phyloP scores from a whole-genome alignment of 2,329 filamentous ascomycete genomes.

The Zasmidium angulare region DNA sequence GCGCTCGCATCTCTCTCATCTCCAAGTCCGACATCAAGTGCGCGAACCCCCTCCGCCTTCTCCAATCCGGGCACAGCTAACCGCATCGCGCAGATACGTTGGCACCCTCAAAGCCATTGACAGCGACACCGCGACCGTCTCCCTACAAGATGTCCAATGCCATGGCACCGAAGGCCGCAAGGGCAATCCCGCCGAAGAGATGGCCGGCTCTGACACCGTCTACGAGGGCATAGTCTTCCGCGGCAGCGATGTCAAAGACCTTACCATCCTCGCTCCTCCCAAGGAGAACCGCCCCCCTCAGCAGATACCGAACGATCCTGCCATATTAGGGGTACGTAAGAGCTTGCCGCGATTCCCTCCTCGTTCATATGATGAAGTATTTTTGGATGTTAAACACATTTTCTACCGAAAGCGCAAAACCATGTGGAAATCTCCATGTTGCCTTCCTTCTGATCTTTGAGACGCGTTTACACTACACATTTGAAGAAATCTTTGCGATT shows the following conservation, averaged over 20 bases:
- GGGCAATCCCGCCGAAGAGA: constrained; percentile 75
- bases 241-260: constrained; percentile 96
- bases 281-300: constrained; percentile 71
- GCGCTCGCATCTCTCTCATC: constrained; percentile 92
- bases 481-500: constrained; percentile 2
- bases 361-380: constrained; percentile 79
- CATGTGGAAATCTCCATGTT: constrained; percentile 96
- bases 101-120: constrained; percentile 97
- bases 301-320: constrained; percentile 87
- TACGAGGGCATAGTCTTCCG: constrained; percentile 99
- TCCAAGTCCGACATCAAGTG: constrained; percentile 97
- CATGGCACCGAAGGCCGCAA: constrained; percentile 91
- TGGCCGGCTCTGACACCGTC: constrained; percentile 78
- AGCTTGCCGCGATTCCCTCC: constrained; percentile 8
- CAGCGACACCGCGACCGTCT: constrained; percentile 93
- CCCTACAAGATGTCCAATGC: constrained; percentile 92
- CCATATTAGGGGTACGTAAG: constrained; percentile 90
- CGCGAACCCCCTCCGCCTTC: constrained; percentile 15
- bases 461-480: constrained; percentile 6
- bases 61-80: constrained; percentile 9
- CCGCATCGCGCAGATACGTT: constrained; percentile 69
- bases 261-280: constrained; percentile 80
- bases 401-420: constrained; percentile 91
- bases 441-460: constrained; percentile 91
- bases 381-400: constrained; percentile 89